These are phyloP conservation scores for Closterium sp. DNA, from an alignment of 139 green algal genomes.

Conservation along the genomic window DNA sequence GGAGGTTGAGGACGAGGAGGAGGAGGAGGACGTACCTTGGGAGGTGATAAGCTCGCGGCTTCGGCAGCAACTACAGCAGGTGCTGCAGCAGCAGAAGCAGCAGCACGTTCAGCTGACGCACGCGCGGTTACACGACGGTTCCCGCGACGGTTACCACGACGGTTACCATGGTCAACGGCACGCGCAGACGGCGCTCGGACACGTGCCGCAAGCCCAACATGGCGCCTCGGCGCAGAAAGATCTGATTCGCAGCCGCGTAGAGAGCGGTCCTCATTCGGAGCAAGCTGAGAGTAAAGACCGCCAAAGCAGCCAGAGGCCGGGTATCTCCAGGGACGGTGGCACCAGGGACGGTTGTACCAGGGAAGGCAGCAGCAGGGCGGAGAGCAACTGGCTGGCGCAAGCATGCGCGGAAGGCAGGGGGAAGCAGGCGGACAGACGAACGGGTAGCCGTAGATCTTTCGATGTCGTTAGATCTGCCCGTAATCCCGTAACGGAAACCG, in stretches of 20 bases:
- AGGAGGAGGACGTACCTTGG: background rate
- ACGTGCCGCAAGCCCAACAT: background rate
- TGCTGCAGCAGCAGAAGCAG: background rate
- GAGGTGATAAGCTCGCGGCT: background rate
- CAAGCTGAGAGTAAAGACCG: background rate
- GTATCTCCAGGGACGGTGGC: background rate
- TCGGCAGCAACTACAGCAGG: background rate
- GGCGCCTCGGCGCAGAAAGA: background rate
- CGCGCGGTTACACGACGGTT: background rate
- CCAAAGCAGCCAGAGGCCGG: background rate
- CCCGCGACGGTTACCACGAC: background rate
- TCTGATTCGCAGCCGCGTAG: background rate
- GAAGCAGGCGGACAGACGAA: background rate
- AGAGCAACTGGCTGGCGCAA: background rate
- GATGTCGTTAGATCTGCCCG: background rate
- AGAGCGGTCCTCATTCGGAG: background rate
- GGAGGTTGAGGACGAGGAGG: background rate
- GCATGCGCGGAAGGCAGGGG: background rate
- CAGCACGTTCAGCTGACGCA: background rate
- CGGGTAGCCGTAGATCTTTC: background rate
- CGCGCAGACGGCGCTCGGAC: background rate
- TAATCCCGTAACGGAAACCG: background rate
- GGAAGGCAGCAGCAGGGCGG: background rate
- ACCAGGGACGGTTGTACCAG: background rate
- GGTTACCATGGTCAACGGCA: background rate